Evolutionary conservation across 495 filamentous ascomycete genomes (phyloP).

Genomic region (Neurospora sp.): DNA sequence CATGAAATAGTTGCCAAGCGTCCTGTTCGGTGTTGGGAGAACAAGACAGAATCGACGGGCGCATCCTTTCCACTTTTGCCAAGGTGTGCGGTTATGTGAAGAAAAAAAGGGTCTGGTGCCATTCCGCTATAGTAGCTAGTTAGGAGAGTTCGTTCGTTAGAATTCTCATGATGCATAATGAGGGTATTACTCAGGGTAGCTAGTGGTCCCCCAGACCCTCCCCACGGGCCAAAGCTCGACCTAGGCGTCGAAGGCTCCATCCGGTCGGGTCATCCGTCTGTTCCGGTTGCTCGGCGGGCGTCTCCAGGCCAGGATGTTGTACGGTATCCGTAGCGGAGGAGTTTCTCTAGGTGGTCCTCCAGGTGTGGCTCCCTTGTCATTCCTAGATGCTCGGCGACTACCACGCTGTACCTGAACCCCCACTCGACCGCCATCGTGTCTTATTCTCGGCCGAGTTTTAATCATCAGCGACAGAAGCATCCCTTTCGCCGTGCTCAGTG

Average conservation of each 20-base stretch:
- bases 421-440: neutral
- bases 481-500: neutral
- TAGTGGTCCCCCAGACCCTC: conserved; percentile 1
- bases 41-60: neutral
- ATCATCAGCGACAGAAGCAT: neutral
- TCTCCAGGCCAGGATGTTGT: conserved; percentile 1
- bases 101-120: conserved; percentile 4
- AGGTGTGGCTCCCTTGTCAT: neutral
- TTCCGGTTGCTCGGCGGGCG: conserved; percentile 12
- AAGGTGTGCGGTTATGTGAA: neutral
- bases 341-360: neutral
- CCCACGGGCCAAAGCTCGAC: neutral
- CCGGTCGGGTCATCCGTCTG: conserved; percentile 16
- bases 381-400: neutral
- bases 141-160: neutral
- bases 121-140: neutral
- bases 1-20: neutral
- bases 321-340: neutral
- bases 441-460: neutral
- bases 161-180: neutral
- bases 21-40: neutral
- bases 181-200: neutral
- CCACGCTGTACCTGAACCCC: neutral
- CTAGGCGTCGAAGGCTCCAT: conserved; percentile 5
- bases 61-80: neutral